phyloP scores from a whole-genome alignment of 2,329 filamentous ascomycete species.

The Microascus cirrosus region DNA sequence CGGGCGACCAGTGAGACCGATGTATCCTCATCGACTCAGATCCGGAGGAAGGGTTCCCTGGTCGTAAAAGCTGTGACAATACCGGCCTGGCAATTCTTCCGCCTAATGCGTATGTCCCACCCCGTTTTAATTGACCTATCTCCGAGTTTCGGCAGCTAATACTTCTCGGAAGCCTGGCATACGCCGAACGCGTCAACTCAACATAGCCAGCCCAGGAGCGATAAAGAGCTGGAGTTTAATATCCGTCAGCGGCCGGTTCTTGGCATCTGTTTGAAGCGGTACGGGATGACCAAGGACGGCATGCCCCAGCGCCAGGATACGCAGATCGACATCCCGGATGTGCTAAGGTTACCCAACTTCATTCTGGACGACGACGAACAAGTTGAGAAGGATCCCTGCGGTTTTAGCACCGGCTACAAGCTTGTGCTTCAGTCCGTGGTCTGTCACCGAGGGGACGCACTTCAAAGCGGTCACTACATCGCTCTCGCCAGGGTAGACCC shows the following conservation, averaged over 20 bases:
- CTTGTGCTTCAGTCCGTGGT: constrained; percentile 84
- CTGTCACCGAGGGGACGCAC: constrained; percentile 77
- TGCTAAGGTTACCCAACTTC: constrained; percentile 77
- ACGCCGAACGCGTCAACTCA: constrained; percentile 30
- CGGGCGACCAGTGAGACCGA: constrained; percentile 15
- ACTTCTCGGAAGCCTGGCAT: constrained; percentile 62
- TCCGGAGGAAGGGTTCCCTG: constrained; percentile 32
- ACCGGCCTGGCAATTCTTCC: constrained; percentile 96
- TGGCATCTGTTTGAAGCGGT: constrained; percentile 87
- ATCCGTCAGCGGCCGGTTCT: constrained; percentile 79
- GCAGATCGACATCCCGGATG: constrained; percentile 77
- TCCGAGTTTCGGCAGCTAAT: constrained; percentile 15
- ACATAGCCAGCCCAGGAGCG: constrained; percentile 42
- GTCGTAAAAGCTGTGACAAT: constrained; percentile 77
- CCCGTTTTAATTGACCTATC: background rate
- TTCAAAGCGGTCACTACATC: constrained; percentile 87
- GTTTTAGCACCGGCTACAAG: constrained; percentile 82
- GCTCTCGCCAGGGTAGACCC: constrained; percentile 69
- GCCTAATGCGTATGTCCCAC: constrained; percentile 61
- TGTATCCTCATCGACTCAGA: constrained; percentile 26
- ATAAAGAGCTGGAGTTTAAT: constrained; percentile 78
- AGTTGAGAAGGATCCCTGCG: constrained; percentile 42
- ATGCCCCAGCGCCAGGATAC: constrained; percentile 64
- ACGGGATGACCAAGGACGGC: constrained; percentile 58
- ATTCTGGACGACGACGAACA: constrained; percentile 66